These are phyloP conservation scores for Leptomonas pyrrhocoris DNA, from an alignment of 208 protist species.

Conservation along the genomic window DNA sequence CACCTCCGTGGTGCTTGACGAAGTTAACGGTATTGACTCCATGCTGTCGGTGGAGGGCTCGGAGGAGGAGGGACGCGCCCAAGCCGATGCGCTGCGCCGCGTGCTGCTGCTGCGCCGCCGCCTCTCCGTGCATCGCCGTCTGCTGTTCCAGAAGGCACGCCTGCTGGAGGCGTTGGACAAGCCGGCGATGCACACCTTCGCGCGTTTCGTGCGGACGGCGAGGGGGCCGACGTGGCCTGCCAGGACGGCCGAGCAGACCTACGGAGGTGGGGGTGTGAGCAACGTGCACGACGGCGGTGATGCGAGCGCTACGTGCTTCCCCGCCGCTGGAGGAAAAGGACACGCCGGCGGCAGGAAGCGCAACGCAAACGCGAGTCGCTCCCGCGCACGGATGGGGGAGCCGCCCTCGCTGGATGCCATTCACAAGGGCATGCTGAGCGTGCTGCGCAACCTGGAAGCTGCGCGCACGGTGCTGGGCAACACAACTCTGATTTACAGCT, in stretches of 20 bases:
- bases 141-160: conserved; percentile 56
- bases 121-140: conserved; percentile 48
- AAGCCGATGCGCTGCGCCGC: conserved; percentile 66
- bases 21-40: conserved; percentile 69
- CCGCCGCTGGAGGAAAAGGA: neutral
- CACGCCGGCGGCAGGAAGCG: neutral
- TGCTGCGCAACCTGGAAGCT: conserved; percentile 46
- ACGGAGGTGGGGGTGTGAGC: neutral
- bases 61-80: conserved; percentile 60
- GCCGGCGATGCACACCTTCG: conserved; percentile 38
- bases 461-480: conserved; percentile 57
- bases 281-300: neutral
- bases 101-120: conserved; percentile 58
- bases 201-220: conserved; percentile 33
- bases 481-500: conserved; percentile 72
- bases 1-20: conserved; percentile 46
- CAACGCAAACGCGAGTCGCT: no score
- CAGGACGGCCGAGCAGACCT: neutral
- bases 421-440: conserved; percentile 26
- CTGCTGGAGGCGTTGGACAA: conserved; percentile 46
- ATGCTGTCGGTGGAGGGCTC: conserved; percentile 60
- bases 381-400: neutral
- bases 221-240: neutral
- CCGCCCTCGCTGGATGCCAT: conserved; percentile 25
- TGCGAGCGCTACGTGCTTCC: neutral